phyloP scores from a whole-genome alignment of 805 yeast species.

The Metschnikowia arizonensis region DNA sequence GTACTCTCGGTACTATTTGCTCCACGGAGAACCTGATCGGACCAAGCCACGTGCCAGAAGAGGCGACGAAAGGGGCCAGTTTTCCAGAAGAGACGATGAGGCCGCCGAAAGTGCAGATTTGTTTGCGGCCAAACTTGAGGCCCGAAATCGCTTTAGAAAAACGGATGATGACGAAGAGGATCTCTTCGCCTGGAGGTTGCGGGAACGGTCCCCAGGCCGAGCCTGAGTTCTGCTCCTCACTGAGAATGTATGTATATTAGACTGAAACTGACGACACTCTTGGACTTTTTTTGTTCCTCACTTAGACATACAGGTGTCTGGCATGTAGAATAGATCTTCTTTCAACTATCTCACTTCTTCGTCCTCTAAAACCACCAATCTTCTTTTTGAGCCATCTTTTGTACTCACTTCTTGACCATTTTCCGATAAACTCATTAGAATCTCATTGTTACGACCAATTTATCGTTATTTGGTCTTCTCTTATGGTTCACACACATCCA shows the following conservation, averaged over 20 bases:
- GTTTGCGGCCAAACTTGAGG: conserved; percentile 21
- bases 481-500: background rate
- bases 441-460: too few species aligned
- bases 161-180: conserved; percentile 28
- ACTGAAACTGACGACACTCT: conserved; percentile 1
- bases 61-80: conserved; percentile 13
- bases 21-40: conserved; percentile 68
- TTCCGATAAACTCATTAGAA: too few species aligned
- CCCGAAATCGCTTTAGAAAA: conserved; percentile 7
- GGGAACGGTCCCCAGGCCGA: conserved; percentile 17
- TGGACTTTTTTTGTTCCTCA: background rate
- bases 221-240: background rate
- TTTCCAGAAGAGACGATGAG: conserved; percentile 12
- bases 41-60: conserved; percentile 19
- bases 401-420: background rate
- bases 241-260: conserved; percentile 2
- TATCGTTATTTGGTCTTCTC: too few species aligned
- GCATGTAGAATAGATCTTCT: background rate
- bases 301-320: background rate
- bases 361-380: background rate
- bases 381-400: background rate
- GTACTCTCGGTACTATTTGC: conserved; percentile 58
- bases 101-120: conserved; percentile 19
- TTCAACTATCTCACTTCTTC: background rate
- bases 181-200: conserved; percentile 32